Evolutionary conservation across 1,284 basidiomycete genomes (phyloP).

Genomic region (Agaricales sp.): DNA sequence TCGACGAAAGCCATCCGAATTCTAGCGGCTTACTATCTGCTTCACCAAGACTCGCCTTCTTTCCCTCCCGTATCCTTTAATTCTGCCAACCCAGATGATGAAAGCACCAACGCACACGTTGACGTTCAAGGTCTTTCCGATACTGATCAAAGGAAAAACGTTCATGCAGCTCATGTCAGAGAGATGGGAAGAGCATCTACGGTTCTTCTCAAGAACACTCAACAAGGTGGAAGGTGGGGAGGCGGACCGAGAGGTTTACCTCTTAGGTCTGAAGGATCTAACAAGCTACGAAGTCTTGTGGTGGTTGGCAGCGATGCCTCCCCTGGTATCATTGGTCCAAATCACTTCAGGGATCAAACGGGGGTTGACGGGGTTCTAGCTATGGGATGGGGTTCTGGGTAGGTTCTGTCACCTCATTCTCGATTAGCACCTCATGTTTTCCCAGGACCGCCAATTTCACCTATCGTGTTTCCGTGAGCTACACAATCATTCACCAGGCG

Average conservation of each 20-base stretch:
- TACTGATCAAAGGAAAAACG: conserved; percentile 7
- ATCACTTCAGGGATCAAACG: conserved; percentile 40
- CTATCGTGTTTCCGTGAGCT: conserved; percentile 25
- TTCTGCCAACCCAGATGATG: conserved; percentile 41
- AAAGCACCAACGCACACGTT: conserved; percentile 30
- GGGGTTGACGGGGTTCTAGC: conserved; percentile 44
- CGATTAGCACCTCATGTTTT: not conserved
- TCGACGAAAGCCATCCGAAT: conserved; percentile 52
- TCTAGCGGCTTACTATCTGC: conserved; percentile 49
- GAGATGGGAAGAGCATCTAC: conserved; percentile 47
- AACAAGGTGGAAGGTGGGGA: conserved; percentile 12
- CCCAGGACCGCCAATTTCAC: conserved; percentile 24
- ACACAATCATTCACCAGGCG: not conserved
- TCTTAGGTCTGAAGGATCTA: conserved; percentile 17
- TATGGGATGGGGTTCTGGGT: conserved; percentile 58
- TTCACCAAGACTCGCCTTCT: conserved; percentile 49
- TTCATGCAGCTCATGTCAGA: conserved; percentile 39
- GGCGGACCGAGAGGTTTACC: conserved; percentile 32
- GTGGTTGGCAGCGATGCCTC: conserved; percentile 44
- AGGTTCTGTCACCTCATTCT: conserved; percentile 1
- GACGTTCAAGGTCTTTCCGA: conserved; percentile 29
- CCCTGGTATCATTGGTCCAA: conserved; percentile 43
- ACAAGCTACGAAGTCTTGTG: conserved; percentile 22
- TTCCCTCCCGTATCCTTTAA: conserved; percentile 56
- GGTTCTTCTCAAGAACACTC: conserved; percentile 54